Conservation (phyloP, 768 basidiomycete genomes). For the Russula dissimulans region DNA sequence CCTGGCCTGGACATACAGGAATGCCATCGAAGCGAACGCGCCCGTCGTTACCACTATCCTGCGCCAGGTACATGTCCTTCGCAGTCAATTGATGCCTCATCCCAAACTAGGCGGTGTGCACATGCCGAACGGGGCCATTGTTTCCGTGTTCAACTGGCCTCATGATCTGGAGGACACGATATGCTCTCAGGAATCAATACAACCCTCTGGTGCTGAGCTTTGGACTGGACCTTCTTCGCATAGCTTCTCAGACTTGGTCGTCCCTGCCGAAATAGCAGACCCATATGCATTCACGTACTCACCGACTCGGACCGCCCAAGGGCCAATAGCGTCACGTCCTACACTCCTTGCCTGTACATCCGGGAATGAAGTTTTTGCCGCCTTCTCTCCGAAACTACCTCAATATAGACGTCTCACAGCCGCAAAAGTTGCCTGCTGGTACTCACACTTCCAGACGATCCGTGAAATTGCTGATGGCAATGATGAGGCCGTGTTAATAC, state of each 20-base stretch:
- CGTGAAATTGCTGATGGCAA: slow-evolving; percentile 29
- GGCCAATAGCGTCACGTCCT: not conserved
- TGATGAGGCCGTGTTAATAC: slow-evolving; percentile 40
- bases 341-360: slow-evolving; percentile 14
- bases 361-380: slow-evolving; percentile 31
- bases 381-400: slow-evolving; percentile 32
- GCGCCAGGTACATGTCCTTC: slow-evolving; percentile 32
- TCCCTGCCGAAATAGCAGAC: not conserved
- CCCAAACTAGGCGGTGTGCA: slow-evolving; percentile 26
- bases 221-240: slow-evolving; percentile 15
- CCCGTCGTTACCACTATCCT: slow-evolving; percentile 34
- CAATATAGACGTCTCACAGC: slow-evolving; percentile 45
- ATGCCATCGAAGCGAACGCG: slow-evolving; percentile 38
- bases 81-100: slow-evolving; percentile 32
- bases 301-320: not conserved
- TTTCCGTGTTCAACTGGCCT: slow-evolving; percentile 22
- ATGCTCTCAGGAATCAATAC: slow-evolving; percentile 6
- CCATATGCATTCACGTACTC: not conserved
- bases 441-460: slow-evolving; percentile 53
- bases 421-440: slow-evolving; percentile 61
- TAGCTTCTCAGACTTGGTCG: not conserved
- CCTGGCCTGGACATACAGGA: slow-evolving; percentile 45
- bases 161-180: slow-evolving; percentile 10
- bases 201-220: slow-evolving; percentile 17
- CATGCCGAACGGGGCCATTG: too few relatives aligned